Evolutionary conservation across 2,329 filamentous ascomycete genomes (phyloP).

Genomic region (Onygenales sp.): DNA sequence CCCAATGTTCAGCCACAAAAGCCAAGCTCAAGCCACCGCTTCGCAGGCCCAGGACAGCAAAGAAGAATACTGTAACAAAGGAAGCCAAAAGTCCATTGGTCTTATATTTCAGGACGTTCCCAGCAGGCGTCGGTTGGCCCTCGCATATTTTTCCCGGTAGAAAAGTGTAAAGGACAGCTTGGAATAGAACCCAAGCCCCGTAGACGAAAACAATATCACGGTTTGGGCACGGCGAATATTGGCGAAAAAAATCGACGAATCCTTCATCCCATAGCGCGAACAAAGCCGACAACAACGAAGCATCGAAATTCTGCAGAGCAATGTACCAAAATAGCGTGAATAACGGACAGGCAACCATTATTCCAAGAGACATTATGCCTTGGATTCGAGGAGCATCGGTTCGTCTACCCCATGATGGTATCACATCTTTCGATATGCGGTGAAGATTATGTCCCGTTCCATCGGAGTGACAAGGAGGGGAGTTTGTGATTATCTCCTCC

Average conservation of each 20-base stretch:
- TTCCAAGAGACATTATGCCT: slow-evolving; percentile 2
- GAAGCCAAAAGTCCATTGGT: slow-evolving; percentile 37
- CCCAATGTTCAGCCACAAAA: slow-evolving; percentile 36
- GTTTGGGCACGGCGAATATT: slow-evolving; percentile 13
- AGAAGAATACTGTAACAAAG: slow-evolving; percentile 29
- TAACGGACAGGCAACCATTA: slow-evolving; percentile 16
- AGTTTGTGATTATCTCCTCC: not conserved
- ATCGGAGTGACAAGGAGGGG: not conserved
- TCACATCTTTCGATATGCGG: not conserved
- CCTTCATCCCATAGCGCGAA: slow-evolving; percentile 9
- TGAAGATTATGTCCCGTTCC: not conserved
- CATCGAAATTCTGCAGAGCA: slow-evolving; percentile 16
- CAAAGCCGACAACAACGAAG: slow-evolving; percentile 11
- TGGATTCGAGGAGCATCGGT: not conserved
- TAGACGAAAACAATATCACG: slow-evolving; percentile 15
- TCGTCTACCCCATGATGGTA: slow-evolving; percentile 1
- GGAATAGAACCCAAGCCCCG: slow-evolving; percentile 25
- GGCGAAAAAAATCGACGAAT: slow-evolving; percentile 9
- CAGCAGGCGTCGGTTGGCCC: slow-evolving; percentile 37
- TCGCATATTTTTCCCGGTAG: slow-evolving; percentile 23
- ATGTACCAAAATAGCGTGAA: slow-evolving; percentile 15
- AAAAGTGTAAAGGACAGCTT: slow-evolving; percentile 23
- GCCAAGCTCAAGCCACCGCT: slow-evolving; percentile 28
- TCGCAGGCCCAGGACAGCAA: slow-evolving; percentile 15
- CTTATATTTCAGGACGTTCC: slow-evolving; percentile 33